Percentiles rank a stretch among this genome's conserved stretches.
Conservation (phyloP, 2,329 filamentous ascomycete species). For the Byssothecium circinans region DNA sequence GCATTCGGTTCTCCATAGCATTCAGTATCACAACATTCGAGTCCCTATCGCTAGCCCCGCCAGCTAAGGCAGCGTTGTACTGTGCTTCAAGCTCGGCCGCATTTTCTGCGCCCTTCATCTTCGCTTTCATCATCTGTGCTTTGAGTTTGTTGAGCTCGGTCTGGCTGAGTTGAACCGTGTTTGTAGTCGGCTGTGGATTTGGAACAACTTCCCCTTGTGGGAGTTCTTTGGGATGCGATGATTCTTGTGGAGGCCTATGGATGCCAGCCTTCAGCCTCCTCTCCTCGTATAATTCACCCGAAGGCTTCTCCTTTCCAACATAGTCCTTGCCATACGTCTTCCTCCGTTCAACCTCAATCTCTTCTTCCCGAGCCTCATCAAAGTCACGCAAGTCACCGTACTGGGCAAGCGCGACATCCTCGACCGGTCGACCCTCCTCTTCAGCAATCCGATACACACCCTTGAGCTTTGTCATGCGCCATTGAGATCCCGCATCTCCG, state of each 20-base stretch:
- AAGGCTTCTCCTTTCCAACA: slow-evolving; percentile 81
- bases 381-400: slow-evolving; percentile 83
- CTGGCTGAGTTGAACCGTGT: slow-evolving; percentile 64
- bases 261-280: slow-evolving; percentile 64
- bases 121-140: slow-evolving; percentile 94
- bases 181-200: slow-evolving; percentile 54
- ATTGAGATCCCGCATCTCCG: slow-evolving; percentile 85
- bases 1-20: slow-evolving; percentile 85
- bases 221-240: slow-evolving; percentile 29
- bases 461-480: slow-evolving; percentile 95
- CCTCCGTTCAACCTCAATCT: slow-evolving; percentile 82
- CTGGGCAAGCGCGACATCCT: slow-evolving; percentile 80
- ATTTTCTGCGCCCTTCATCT: slow-evolving; percentile 76
- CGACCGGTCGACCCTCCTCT: slow-evolving; percentile 69
- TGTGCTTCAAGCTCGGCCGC: slow-evolving; percentile 76
- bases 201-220: slow-evolving; percentile 61
- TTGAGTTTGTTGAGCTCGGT: slow-evolving; percentile 85
- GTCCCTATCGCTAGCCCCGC: slow-evolving; percentile 59
- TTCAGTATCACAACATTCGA: slow-evolving; percentile 77
- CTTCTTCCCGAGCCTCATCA: slow-evolving; percentile 90
- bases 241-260: slow-evolving; percentile 36
- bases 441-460: slow-evolving; percentile 80
- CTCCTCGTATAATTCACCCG: slow-evolving; percentile 81
- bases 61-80: slow-evolving; percentile 75
- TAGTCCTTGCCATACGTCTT: slow-evolving; percentile 84